These are phyloP conservation scores for Chenopodium quinoa DNA, from an alignment of 148 eudicot species.

Conservation along the genomic window DNA sequence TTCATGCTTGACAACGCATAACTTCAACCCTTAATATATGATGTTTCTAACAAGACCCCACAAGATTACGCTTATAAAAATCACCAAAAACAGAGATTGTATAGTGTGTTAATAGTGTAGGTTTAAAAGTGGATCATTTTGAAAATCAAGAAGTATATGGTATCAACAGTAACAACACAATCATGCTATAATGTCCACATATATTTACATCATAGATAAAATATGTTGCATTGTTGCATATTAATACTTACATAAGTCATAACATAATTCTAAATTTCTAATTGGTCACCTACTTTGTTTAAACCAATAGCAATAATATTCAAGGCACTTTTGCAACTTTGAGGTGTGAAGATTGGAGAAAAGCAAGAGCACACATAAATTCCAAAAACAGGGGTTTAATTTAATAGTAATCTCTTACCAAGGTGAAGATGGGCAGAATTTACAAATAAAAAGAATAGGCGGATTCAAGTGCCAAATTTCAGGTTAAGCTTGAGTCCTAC, in stretches of 20 bases:
- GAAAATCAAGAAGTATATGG: background rate
- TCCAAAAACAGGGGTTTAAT: background rate
- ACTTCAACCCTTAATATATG: too few species aligned
- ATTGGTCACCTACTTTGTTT: background rate
- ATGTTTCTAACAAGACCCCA: too few species aligned
- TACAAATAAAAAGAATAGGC: background rate
- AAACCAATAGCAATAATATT: background rate
- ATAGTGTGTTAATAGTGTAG: too few species aligned
- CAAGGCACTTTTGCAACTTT: too few species aligned
- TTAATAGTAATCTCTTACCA: background rate
- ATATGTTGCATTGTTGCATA: background rate
- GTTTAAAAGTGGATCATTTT: too few species aligned
- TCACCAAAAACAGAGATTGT: too few species aligned
- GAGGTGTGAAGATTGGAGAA: background rate
- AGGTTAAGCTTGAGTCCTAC: background rate
- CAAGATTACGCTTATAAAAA: too few species aligned
- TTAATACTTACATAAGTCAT: background rate
- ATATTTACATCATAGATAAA: background rate
- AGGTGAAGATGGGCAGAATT: background rate
- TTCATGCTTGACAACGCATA: too few species aligned
- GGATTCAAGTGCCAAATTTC: background rate
- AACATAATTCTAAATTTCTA: background rate
- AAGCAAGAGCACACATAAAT: background rate
- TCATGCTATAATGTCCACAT: background rate
- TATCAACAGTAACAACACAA: background rate